These are phyloP conservation scores for Colletotrichum noveboracense DNA, from an alignment of 2,329 filamentous ascomycete genomes.

Conservation along the genomic window DNA sequence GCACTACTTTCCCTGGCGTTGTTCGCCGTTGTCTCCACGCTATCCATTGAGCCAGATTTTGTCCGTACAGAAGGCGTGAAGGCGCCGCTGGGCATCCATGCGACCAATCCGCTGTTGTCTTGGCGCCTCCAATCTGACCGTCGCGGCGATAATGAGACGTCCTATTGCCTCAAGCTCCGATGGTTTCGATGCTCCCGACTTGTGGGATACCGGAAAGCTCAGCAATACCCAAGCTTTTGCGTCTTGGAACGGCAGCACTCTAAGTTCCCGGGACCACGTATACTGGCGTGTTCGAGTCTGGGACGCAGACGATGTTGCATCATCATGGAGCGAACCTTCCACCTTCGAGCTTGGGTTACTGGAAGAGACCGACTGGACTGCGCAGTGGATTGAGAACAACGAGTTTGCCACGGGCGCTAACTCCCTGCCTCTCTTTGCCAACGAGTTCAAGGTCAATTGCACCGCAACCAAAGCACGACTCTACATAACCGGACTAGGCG, in stretches of 20 bases:
- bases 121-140: neutral
- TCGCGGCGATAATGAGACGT: neutral
- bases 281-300: slow-evolving; percentile 18
- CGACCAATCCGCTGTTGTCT: neutral
- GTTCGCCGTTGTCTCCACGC: neutral
- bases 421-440: slow-evolving; percentile 3
- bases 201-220: slow-evolving; percentile 10
- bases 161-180: neutral
- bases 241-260: neutral
- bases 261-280: neutral
- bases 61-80: neutral
- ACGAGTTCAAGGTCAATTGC: neutral
- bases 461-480: neutral
- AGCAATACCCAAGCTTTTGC: neutral
- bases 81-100: neutral
- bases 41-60: neutral
- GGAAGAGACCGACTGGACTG: slow-evolving; percentile 4
- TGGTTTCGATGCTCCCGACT: neutral
- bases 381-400: slow-evolving; percentile 13
- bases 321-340: neutral
- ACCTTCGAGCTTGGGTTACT: slow-evolving; percentile 6
- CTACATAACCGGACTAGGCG: slow-evolving; percentile 15
- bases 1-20: neutral
- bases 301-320: neutral
- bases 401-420: neutral